phyloP scores from a whole-genome alignment of 306 rosid species.

The Crotalaria pallida region DNA sequence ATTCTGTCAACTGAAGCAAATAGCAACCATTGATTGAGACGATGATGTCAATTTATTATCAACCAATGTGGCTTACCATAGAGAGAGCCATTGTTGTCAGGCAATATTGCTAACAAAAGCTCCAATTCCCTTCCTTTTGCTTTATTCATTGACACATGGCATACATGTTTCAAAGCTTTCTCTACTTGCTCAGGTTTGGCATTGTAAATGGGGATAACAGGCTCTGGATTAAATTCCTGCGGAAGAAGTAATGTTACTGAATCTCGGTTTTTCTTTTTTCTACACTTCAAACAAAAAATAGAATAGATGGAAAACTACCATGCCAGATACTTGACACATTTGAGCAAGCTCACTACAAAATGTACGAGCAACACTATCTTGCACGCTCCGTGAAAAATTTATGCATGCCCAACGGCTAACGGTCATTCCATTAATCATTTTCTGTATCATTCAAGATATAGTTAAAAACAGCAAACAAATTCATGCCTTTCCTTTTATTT shows the following conservation, averaged over 20 bases:
- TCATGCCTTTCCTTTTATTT: neutral
- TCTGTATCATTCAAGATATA: conserved; percentile 45
- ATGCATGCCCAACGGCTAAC: conserved; percentile 97
- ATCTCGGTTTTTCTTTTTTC: neutral
- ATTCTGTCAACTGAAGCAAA: neutral
- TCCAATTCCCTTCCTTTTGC: conserved; percentile 75
- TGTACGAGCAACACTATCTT: conserved; percentile 81
- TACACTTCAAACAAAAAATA: neutral
- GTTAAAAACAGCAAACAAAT: too few species aligned
- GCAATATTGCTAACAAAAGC: conserved; percentile 80
- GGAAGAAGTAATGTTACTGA: neutral
- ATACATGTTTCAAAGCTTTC: conserved; percentile 62
- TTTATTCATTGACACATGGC: conserved; percentile 56
- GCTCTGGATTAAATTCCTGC: conserved; percentile 69
- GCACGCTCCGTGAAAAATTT: conserved; percentile 86
- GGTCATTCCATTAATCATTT: conserved; percentile 97
- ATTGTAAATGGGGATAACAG: conserved; percentile 54
- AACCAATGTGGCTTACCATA: conserved; percentile 48
- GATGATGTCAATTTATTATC: neutral
- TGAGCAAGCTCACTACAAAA: conserved; percentile 85
- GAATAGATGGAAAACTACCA: conserved; percentile 48
- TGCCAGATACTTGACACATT: conserved; percentile 99
- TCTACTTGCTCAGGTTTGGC: conserved; percentile 88
- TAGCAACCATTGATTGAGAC: neutral
- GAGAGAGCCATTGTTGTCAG: conserved; percentile 87